Conservation (phyloP, 192 early-diverging fungal species). For the Entomortierella chlamydospora region DNA sequence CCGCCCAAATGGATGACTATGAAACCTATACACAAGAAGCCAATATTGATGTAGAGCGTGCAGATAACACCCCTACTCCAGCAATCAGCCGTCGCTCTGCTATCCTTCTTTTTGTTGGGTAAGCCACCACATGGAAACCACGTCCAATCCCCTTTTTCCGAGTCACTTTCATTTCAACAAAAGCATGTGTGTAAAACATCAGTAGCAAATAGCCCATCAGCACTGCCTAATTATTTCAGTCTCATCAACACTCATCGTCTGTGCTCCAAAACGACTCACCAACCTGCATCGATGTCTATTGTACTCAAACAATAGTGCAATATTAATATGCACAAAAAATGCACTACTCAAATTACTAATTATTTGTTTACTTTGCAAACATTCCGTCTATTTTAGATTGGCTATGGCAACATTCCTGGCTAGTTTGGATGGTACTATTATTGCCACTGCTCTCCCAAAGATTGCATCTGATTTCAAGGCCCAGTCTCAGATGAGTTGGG, state of each 20-base stretch:
- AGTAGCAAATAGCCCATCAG: too few species aligned
- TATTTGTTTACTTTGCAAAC: too few species aligned
- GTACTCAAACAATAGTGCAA: too few species aligned
- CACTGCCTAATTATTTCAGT: too few species aligned
- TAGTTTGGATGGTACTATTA: constrained; percentile 73
- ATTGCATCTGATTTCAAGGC: constrained; percentile 72
- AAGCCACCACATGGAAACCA: neutral
- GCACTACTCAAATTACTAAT: too few species aligned
- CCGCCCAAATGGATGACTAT: neutral
- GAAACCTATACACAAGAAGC: neutral
- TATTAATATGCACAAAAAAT: too few species aligned
- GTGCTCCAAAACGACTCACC: too few species aligned
- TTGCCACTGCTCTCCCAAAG: constrained; percentile 68
- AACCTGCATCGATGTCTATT: too few species aligned
- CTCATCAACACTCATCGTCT: too few species aligned
- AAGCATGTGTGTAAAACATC: neutral
- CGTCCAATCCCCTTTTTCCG: neutral
- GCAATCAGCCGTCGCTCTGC: constrained; percentile 22
- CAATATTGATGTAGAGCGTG: constrained; percentile 16
- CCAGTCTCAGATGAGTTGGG: constrained; percentile 77
- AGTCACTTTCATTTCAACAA: neutral
- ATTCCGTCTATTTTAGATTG: too few species aligned
- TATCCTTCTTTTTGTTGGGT: constrained; percentile 49
- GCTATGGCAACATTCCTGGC: constrained; percentile 69
- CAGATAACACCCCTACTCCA: neutral